Conservation (phyloP, 2,329 filamentous ascomycete species). For the Aspergillus tamarii region DNA sequence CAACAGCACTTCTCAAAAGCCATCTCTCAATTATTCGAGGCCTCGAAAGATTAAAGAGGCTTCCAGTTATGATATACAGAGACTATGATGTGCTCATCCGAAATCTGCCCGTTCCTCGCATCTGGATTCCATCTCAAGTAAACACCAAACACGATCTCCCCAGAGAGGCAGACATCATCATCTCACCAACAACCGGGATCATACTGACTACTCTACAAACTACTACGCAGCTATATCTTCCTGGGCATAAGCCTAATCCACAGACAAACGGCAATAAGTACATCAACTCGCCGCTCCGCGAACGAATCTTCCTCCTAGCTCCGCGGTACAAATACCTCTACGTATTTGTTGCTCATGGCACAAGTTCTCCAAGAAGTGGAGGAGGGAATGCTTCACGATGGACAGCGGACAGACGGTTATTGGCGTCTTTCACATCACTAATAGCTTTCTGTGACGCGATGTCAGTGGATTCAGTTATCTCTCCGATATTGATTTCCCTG, state of each 20-base stretch:
- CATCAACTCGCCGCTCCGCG: slow-evolving; percentile 52
- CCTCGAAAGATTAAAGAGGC: slow-evolving; percentile 21
- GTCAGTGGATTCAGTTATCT: slow-evolving; percentile 16
- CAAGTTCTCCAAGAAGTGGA: slow-evolving; percentile 11
- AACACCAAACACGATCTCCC: background rate
- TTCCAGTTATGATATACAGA: slow-evolving; percentile 29
- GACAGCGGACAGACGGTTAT: slow-evolving; percentile 16
- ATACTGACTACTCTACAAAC: slow-evolving; percentile 72
- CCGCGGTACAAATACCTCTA: slow-evolving; percentile 68
- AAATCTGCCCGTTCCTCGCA: background rate
- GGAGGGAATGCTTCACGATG: slow-evolving; percentile 20
- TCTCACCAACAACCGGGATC: slow-evolving; percentile 71
- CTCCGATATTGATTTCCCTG: slow-evolving; percentile 18
- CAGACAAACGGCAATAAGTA: slow-evolving; percentile 20
- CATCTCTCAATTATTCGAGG: slow-evolving; percentile 27
- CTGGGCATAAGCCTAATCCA: slow-evolving; percentile 54
- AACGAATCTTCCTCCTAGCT: slow-evolving; percentile 58
- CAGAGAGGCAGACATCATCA: slow-evolving; percentile 64
- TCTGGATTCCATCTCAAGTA: background rate
- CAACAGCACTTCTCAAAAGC: slow-evolving; percentile 29
- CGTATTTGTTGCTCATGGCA: slow-evolving; percentile 62
- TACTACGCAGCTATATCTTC: slow-evolving; percentile 71
- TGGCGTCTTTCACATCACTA: slow-evolving; percentile 24
- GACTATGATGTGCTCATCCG: slow-evolving; percentile 21
- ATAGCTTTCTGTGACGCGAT: slow-evolving; percentile 30